Base-by-base conservation (phyloP, 1,284 basidiomycete species). In the Pseudozyma sp. region DNA sequence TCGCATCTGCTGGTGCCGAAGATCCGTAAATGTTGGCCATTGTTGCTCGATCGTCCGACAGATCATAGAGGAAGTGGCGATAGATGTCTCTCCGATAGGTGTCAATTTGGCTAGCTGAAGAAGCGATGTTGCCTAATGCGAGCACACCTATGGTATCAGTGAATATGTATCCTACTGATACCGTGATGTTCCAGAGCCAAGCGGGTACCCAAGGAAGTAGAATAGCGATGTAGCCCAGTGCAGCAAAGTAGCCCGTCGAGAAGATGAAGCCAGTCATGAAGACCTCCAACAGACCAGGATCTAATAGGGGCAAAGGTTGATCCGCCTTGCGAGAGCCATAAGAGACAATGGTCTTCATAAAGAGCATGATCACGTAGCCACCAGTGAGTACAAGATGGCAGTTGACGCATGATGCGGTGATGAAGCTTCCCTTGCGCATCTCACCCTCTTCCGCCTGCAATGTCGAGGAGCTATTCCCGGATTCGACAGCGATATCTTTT, bases 141-240 rank as follows among this genome's bases (percentile, higher is more conserved):
- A 50, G 1, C 13, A 60, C 1, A 1, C 63, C 67, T 12, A 31
- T 9, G 1, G 18, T 3, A 1, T 59, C 14, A 3, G 52, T 25
- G 3, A 14, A 3, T 1, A 38, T 5, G 14, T 58, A 73, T 14
- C 35, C 2, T 18, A 25, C 12, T 0, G 58, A 34, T 18, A 73
- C 42, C 9, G 12, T 35, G 10, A 19, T 14, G 43, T 73, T 73
- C 70, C 70, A 73, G 5, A 73, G 7, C 58, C 43, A 53, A 7
- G 65, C 60, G 1, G 57, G 38, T 2, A 59, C 39, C n/a, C 61
- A 44, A 14, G 70, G 70, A 1, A 69, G 47, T 21, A 73, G 49
- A 14, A 73, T 58, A 2, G 65, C 70, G 5, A 73, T 59, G 58
- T 73, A 73, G 21, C 70, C 70, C 6, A 73, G 21, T 1, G 61